A percentile compares a stretch with the other conserved stretches of the same genome.
These are phyloP conservation scores for Ophiostoma piceae DNA, from an alignment of 2,329 filamentous ascomycete species.

Conservation along the genomic window DNA sequence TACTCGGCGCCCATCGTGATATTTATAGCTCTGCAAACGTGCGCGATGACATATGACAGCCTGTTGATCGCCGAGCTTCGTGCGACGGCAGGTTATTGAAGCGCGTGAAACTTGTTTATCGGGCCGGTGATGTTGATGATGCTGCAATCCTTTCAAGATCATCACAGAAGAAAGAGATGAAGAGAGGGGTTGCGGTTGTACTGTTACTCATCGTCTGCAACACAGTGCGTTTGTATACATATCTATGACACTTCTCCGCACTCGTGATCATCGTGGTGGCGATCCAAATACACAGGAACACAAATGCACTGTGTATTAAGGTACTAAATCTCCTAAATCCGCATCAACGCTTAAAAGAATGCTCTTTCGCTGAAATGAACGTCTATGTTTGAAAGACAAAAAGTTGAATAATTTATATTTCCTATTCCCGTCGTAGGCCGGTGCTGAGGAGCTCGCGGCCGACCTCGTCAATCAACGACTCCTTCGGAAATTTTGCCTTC, in stretches of 20 bases:
- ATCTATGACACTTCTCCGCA: neutral
- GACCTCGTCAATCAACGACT: conserved; percentile 54
- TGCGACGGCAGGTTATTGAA: neutral
- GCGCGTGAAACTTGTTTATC: neutral
- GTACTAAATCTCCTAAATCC: neutral
- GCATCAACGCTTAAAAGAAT: neutral
- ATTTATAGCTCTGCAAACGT: neutral
- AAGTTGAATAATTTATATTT: neutral
- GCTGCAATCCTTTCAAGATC: neutral
- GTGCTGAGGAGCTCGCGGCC: conserved; percentile 48
- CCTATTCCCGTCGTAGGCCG: conserved; percentile 35
- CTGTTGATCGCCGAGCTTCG: neutral
- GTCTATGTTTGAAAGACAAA: neutral
- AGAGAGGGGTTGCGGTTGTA: neutral
- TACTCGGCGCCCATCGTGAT: neutral
- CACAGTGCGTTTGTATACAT: neutral
- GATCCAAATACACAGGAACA: neutral
- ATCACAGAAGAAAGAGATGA: neutral
- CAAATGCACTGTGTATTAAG: neutral
- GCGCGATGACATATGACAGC: neutral
- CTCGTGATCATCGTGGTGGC: neutral
- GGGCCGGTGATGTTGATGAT: neutral
- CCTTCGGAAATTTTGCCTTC: conserved; percentile 48
- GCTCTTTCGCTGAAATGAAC: neutral
- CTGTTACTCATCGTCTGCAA: neutral